phyloP scores from a whole-genome alignment of 2,329 filamentous ascomycete species.

The Lasiodiplodia citricola region DNA sequence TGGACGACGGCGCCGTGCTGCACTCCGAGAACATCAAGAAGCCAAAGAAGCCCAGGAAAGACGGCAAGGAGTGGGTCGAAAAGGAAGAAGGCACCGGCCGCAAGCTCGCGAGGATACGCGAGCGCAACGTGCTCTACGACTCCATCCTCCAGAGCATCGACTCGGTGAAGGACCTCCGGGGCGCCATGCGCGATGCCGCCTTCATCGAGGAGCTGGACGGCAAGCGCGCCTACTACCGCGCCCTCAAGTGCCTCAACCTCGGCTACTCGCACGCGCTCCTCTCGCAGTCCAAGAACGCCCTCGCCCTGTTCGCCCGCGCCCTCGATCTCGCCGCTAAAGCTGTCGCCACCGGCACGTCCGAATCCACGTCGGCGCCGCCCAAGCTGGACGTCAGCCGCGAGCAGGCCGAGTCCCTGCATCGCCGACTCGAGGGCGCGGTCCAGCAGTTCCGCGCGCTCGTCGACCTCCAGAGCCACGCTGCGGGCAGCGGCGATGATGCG shows the following conservation, averaged over 20 bases:
- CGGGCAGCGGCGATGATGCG: neutral
- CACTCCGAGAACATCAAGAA: constrained; percentile 59
- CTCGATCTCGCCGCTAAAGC: constrained; percentile 64
- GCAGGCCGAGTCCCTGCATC: constrained; percentile 64
- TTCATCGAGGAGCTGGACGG: constrained; percentile 80
- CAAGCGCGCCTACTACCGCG: constrained; percentile 82
- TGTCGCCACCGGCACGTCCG: constrained; percentile 40
- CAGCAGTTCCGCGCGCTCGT: constrained; percentile 85
- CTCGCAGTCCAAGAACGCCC: constrained; percentile 74
- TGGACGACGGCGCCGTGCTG: constrained; percentile 74
- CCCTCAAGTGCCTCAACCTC: constrained; percentile 86
- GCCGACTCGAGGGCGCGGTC: constrained; percentile 71
- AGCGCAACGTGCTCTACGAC: constrained; percentile 88
- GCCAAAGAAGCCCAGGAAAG: constrained; percentile 48
- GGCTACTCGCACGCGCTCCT: constrained; percentile 82
- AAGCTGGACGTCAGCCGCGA: constrained; percentile 70
- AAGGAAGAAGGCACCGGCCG: constrained; percentile 73
- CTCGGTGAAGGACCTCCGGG: constrained; percentile 85
- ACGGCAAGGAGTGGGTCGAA: constrained; percentile 50
- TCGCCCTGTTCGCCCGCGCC: constrained; percentile 82
- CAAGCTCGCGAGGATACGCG: constrained; percentile 79
- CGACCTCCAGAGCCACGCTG: constrained; percentile 64
- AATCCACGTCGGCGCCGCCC: constrained; percentile 52
- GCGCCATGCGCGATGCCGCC: constrained; percentile 80
- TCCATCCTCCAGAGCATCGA: constrained; percentile 89